Base-by-base conservation (phyloP, 2,329 filamentous ascomycete species). In the Fusarium sp. region DNA sequence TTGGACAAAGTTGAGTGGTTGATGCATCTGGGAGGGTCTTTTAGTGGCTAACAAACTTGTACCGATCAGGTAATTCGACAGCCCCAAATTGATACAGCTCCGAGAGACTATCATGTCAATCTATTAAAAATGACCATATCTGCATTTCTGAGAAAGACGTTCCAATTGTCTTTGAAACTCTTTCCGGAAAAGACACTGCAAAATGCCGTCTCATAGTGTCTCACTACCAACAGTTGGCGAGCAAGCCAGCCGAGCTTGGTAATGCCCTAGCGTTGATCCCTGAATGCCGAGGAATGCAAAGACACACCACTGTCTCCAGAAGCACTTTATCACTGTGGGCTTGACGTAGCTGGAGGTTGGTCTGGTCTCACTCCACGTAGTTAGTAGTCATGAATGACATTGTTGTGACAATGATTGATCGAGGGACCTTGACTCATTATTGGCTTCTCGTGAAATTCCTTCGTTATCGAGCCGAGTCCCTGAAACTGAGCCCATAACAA, bases 241-340 rank as follows among this genome's bases (percentile, higher is more conserved):
- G 37, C 54, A 73, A 73, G 54, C 69, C 69, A 73, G 69, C 69
- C 69, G 54, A 73, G 69, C 56, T 70, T 59, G 65, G 57, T 55
- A 45, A 73, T 65, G 61, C 65, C 52, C 27, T 65, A 54, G 60
- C 30, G 69, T 49, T 67, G 69, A 72, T 72, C 69, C 69, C 53
- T 73, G 53, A 44, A 40, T 26, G 11, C 33, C 60, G 65, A 60
- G 69, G 69, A 72, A 72, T 73, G 69, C 33, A 55, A 52, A 62
- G 35, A 42, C 48, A 26, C 65, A 69, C 69, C 69, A 72, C 65
- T 66, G 69, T 65, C 48, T 64, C 54, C 33, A 48, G 37, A 32
- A 58, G 30, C 60, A 58, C 65, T 55, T 57, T 55, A 50, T 40
- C 14, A 59, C 46, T 49, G 37, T 53, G 41, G 56, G 41, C 20